A percentile compares a stretch with the other conserved stretches of the same genome.
These are phyloP conservation scores for Cutaneotrichosporon cutaneum DNA, from an alignment of 1,284 basidiomycete species.

Conservation along the genomic window DNA sequence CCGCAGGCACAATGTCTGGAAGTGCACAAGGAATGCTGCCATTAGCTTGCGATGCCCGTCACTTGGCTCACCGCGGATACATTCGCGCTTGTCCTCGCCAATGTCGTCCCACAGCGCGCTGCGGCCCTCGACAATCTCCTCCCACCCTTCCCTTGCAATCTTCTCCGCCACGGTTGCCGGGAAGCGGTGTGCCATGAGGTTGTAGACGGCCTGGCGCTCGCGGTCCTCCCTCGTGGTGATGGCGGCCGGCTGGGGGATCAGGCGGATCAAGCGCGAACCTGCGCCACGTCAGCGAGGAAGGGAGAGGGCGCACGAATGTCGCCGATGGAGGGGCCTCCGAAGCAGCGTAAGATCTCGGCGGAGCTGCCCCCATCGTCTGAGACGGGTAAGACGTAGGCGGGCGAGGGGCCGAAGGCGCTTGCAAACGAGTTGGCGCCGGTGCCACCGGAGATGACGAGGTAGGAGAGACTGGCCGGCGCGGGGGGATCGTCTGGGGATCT, in stretches of 20 bases:
- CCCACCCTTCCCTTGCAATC: constrained; percentile 83
- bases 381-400: constrained; percentile 54
- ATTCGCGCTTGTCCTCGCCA: constrained; percentile 85
- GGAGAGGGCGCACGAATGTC: constrained; percentile 52
- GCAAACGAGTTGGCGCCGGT: constrained; percentile 58
- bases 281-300: constrained; percentile 2
- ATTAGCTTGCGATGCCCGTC: constrained; percentile 4
- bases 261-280: constrained; percentile 57
- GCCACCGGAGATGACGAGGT: constrained; percentile 57
- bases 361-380: constrained; percentile 58
- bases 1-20: constrained; percentile 80
- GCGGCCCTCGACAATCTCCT: constrained; percentile 86
- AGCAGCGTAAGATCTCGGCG: constrained; percentile 55
- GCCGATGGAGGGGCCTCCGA: constrained; percentile 55
- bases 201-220: constrained; percentile 63
- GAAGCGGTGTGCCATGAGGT: constrained; percentile 76
- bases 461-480: constrained; percentile 26
- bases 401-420: constrained; percentile 55
- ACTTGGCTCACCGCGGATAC: constrained; percentile 45
- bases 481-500: neutral
- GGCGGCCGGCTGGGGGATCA: constrained; percentile 52
- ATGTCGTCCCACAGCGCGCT: constrained; percentile 84
- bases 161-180: constrained; percentile 66
- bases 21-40: constrained; percentile 81
- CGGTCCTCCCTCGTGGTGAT: constrained; percentile 31